These are phyloP conservation scores for Cladosporium sp. DNA, from an alignment of 2,329 filamentous ascomycete species.

Conservation along the genomic window DNA sequence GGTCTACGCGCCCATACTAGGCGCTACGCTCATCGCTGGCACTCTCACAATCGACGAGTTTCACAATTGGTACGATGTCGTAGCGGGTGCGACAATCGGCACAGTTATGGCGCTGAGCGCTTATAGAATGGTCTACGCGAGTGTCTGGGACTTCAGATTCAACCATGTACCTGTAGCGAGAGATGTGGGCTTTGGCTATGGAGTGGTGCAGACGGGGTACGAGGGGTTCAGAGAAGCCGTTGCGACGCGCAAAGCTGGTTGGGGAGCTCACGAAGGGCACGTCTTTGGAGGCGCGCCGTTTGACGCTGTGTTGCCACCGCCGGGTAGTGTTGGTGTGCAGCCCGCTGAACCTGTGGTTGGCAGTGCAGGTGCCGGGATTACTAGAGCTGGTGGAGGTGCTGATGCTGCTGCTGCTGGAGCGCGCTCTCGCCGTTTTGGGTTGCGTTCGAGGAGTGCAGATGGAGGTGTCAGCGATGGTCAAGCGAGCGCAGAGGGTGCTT, in stretches of 20 bases:
- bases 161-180: slow-evolving; percentile 64
- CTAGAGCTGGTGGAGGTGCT: background rate
- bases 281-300: slow-evolving; percentile 40
- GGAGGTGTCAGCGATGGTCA: background rate
- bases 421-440: background rate
- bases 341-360: background rate
- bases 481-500: background rate
- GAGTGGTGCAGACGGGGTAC: slow-evolving; percentile 32
- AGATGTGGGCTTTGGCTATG: slow-evolving; percentile 51
- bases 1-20: slow-evolving; percentile 62
- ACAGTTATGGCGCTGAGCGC: slow-evolving; percentile 60
- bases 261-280: slow-evolving; percentile 46
- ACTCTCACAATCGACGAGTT: slow-evolving; percentile 67
- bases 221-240: slow-evolving; percentile 50
- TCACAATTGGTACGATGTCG: slow-evolving; percentile 72
- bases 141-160: slow-evolving; percentile 65
- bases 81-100: slow-evolving; percentile 63
- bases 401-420: background rate
- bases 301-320: slow-evolving; percentile 30
- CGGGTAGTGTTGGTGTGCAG: slow-evolving; percentile 8
- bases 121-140: slow-evolving; percentile 65
- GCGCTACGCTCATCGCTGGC: slow-evolving; percentile 63
- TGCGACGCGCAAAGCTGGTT: slow-evolving; percentile 58
- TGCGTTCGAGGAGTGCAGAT: background rate
- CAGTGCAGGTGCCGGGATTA: background rate